A percentile compares a stretch with the other conserved stretches of the same genome.
phyloP scores from a whole-genome alignment of 2,329 filamentous ascomycete genomes.

The Pseudocercospora crystallina region DNA sequence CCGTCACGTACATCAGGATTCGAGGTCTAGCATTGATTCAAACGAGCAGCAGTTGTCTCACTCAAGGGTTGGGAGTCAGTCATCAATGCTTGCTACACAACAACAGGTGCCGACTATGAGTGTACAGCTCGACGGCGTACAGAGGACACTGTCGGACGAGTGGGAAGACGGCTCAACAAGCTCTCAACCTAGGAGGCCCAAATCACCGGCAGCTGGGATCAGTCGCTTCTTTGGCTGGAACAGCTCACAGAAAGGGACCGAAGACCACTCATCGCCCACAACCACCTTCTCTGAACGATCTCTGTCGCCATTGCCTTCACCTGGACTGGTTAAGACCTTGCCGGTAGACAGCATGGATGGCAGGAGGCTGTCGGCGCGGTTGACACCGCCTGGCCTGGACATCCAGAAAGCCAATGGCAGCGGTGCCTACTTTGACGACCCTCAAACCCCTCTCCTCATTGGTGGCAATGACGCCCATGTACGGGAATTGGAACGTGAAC shows the following conservation, averaged over 20 bases:
- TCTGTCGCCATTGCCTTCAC: constrained; percentile 59
- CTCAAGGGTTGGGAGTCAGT: constrained; percentile 10
- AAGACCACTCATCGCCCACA: constrained; percentile 55
- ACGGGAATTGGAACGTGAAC: constrained; percentile 88
- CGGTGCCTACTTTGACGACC: constrained; percentile 45
- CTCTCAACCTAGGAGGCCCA: constrained; percentile 37
- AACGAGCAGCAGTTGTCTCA: constrained; percentile 22
- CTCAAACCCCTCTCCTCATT: constrained; percentile 46
- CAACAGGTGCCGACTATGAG: constrained; percentile 34
- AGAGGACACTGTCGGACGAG: constrained; percentile 36
- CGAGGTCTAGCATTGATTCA: constrained; percentile 26
- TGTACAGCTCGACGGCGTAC: constrained; percentile 35
- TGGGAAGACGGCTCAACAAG: constrained; percentile 25
- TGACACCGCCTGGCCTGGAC: constrained; percentile 51
- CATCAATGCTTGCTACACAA: constrained; percentile 26
- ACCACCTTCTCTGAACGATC: constrained; percentile 64
- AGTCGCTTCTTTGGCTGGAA: constrained; percentile 70
- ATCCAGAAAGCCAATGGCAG: constrained; percentile 52
- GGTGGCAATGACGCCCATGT: constrained; percentile 58
- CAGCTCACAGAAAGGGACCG: constrained; percentile 53
- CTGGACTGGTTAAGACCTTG: constrained; percentile 34
- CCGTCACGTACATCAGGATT: constrained; percentile 28
- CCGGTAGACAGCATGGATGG: constrained; percentile 34
- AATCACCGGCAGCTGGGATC: constrained; percentile 51
- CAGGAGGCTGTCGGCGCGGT: constrained; percentile 26